These are phyloP conservation scores for Xylaria hypoxylon DNA, from an alignment of 2,329 filamentous ascomycete genomes.

Conservation along the genomic window DNA sequence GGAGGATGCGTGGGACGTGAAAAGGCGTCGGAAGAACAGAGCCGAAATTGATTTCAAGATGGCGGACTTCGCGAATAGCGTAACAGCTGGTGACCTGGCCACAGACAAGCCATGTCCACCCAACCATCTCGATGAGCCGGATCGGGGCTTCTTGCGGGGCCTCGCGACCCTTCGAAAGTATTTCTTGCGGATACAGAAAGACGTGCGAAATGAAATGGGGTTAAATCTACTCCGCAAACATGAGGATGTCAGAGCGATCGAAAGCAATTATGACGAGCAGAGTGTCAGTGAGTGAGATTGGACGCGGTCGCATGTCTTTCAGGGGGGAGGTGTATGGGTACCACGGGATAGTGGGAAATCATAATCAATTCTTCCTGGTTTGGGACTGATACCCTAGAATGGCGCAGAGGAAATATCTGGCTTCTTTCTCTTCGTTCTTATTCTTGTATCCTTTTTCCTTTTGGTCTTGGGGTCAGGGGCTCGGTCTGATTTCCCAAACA, in stretches of 20 bases:
- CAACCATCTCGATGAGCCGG: slow-evolving; percentile 80
- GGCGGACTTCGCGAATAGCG: slow-evolving; percentile 97
- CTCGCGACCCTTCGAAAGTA: slow-evolving; percentile 82
- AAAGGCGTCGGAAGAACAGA: slow-evolving; percentile 61
- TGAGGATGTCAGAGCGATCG: slow-evolving; percentile 38
- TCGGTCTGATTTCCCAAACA: slow-evolving; percentile 29
- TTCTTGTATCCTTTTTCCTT: slow-evolving; percentile 14
- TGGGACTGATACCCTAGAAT: slow-evolving; percentile 43
- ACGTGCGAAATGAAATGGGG: slow-evolving; percentile 70
- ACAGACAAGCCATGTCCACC: slow-evolving; percentile 79
- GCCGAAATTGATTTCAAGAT: slow-evolving; percentile 91
- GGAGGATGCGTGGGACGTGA: slow-evolving; percentile 60
- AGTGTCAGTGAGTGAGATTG: slow-evolving; percentile 46
- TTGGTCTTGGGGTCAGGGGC: slow-evolving; percentile 11
- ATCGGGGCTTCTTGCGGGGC: slow-evolving; percentile 89
- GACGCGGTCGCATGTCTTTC: neutral
- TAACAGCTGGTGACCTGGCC: slow-evolving; percentile 84
- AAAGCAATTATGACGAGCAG: slow-evolving; percentile 46
- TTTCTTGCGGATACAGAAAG: slow-evolving; percentile 86
- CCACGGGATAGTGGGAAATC: slow-evolving; percentile 14
- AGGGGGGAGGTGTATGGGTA: slow-evolving; percentile 9
- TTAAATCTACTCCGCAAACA: slow-evolving; percentile 48
- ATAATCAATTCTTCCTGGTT: slow-evolving; percentile 35
- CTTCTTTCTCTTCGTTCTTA: slow-evolving; percentile 22
- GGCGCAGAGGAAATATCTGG: slow-evolving; percentile 39